Percentiles rank a stretch among this genome's conserved stretches.
These are phyloP conservation scores for Colletotrichum musae DNA, from an alignment of 2,329 filamentous ascomycete species.

Conservation along the genomic window DNA sequence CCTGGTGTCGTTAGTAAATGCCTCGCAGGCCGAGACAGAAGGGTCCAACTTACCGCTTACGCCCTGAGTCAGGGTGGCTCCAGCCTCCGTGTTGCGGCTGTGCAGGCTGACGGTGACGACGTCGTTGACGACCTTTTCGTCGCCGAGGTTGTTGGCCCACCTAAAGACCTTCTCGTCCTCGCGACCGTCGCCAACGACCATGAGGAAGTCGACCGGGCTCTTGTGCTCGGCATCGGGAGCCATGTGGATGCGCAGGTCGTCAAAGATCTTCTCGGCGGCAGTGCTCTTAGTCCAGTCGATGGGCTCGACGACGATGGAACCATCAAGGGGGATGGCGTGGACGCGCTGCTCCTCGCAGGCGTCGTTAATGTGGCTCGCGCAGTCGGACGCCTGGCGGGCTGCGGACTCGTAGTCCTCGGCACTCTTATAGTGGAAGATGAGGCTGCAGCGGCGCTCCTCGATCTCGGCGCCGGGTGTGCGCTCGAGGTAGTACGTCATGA, in stretches of 20 bases:
- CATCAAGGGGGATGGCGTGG: slow-evolving; percentile 85
- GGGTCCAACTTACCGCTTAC: slow-evolving; percentile 79
- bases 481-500: slow-evolving; percentile 91
- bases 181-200: slow-evolving; percentile 91
- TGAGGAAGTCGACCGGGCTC: slow-evolving; percentile 82
- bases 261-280: slow-evolving; percentile 82
- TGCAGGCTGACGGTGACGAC: slow-evolving; percentile 91
- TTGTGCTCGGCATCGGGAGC: slow-evolving; percentile 50
- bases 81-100: slow-evolving; percentile 89
- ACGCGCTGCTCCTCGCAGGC: slow-evolving; percentile 87
- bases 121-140: slow-evolving; percentile 71
- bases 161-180: slow-evolving; percentile 95
- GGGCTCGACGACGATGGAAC: slow-evolving; percentile 87
- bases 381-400: slow-evolving; percentile 86
- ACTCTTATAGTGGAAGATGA: slow-evolving; percentile 91
- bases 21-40: rapidly evolving
- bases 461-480: slow-evolving; percentile 90
- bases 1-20: slow-evolving; percentile 46
- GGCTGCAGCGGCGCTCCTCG: slow-evolving; percentile 91
- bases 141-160: slow-evolving; percentile 87
- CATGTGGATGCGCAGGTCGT: slow-evolving; percentile 64
- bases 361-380: slow-evolving; percentile 95
- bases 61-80: slow-evolving; percentile 88
- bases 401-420: slow-evolving; percentile 84
- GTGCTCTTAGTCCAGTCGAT: slow-evolving; percentile 90